phyloP scores from a whole-genome alignment of 2,329 filamentous ascomycete genomes.

The Escovopsis sp. region DNA sequence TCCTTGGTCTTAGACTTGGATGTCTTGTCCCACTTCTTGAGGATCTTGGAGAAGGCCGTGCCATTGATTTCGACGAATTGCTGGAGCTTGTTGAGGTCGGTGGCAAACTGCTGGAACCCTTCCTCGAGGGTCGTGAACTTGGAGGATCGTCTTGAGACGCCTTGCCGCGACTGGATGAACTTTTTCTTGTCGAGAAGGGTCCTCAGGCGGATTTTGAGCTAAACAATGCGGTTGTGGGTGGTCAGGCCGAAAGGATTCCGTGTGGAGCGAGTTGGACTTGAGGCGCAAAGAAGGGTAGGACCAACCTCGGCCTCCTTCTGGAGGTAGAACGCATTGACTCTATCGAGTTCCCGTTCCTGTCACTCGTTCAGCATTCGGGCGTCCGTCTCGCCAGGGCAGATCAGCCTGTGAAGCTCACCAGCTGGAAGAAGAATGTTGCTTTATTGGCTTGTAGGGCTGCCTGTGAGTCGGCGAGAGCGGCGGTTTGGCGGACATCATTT shows the following conservation, averaged over 20 bases:
- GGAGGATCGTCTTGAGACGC: slow-evolving; percentile 71
- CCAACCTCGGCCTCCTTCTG: slow-evolving; percentile 94
- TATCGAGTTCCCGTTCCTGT: slow-evolving; percentile 92
- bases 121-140: slow-evolving; percentile 93
- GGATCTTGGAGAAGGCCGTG: slow-evolving; percentile 92
- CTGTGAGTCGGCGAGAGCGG: slow-evolving; percentile 55
- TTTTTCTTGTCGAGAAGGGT: slow-evolving; percentile 92
- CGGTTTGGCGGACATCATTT: slow-evolving; percentile 39
- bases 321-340: slow-evolving; percentile 94
- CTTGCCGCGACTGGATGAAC: slow-evolving; percentile 67
- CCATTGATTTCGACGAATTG: slow-evolving; percentile 98
- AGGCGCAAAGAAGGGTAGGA: slow-evolving; percentile 5
- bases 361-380: slow-evolving; percentile 22
- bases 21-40: slow-evolving; percentile 99
- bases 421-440: slow-evolving; percentile 94
- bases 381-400: slow-evolving; percentile 12
- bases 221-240: slow-evolving; percentile 1
- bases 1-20: slow-evolving; percentile 98
- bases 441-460: slow-evolving; percentile 88
- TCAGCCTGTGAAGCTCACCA: slow-evolving; percentile 42
- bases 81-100: slow-evolving; percentile 91
- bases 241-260: background rate
- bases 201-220: slow-evolving; percentile 87
- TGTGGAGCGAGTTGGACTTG: background rate
- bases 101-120: slow-evolving; percentile 93